phyloP scores from a whole-genome alignment of 1,284 basidiomycete genomes.

The Rhodotorula sp. region DNA sequence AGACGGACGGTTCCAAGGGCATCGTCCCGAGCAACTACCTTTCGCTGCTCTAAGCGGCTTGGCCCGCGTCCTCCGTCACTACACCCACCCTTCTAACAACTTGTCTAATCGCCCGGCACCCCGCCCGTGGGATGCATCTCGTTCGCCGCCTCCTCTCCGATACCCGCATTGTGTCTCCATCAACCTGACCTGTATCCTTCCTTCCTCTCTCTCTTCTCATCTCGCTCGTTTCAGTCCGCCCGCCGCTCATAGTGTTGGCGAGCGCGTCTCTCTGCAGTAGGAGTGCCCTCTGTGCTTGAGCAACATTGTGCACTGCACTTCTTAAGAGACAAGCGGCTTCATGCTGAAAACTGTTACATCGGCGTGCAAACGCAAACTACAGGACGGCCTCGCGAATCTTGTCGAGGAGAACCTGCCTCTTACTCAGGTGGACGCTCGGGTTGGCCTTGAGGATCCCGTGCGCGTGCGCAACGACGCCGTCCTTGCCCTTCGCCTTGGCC shows the following conservation, averaged over 20 bases:
- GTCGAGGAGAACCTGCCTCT: conserved; percentile 16
- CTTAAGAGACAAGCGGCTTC: not conserved
- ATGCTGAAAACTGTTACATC: not conserved
- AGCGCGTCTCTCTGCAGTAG: no score
- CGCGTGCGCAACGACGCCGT: conserved; percentile 19
- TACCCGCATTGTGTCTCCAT: not conserved
- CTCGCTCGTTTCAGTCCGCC: not conserved
- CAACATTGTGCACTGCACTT: not conserved
- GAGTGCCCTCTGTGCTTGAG: no score
- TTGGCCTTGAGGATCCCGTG: conserved; percentile 11
- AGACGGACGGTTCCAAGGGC: conserved; percentile 75
- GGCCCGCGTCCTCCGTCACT: not conserved
- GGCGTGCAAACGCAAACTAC: not conserved
- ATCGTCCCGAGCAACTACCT: conserved; percentile 56
- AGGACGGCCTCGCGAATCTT: conserved; percentile 23
- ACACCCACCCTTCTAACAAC: not conserved
- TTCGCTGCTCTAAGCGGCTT: not conserved
- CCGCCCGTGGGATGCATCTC: no score
- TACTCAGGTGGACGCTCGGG: conserved; percentile 15
- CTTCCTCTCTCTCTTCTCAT: not conserved
- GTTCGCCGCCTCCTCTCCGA: not conserved
- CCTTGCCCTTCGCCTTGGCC: conserved; percentile 3
- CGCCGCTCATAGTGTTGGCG: no score
- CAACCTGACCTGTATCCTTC: conserved; percentile 13
- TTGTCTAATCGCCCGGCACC: not conserved